Conservation (phyloP, 371 early-diverging fungal species). For the Batkoa obscura region DNA sequence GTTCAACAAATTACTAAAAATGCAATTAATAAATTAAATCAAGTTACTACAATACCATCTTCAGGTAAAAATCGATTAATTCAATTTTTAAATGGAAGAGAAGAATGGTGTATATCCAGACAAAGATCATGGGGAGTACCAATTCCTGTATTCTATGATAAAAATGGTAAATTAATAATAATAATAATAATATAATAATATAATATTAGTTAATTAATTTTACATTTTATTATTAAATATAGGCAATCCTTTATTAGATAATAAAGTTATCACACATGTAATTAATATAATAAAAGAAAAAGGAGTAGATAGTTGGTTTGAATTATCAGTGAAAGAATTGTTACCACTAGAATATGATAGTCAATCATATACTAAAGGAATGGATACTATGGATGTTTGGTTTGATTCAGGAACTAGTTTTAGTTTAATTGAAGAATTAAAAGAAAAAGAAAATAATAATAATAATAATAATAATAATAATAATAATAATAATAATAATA, state of each 20-base stretch:
- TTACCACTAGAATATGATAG: conserved; percentile 38
- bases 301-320: conserved; percentile 70
- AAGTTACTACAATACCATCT: conserved; percentile 38
- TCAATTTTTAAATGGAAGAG: conserved; percentile 40
- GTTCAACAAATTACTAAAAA: conserved; percentile 32
- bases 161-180: not conserved
- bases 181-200: not conserved
- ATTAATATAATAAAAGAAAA: conserved; percentile 29
- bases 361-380: conserved; percentile 34
- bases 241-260: not conserved
- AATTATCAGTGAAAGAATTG: conserved; percentile 39
- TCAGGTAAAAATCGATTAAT: conserved; percentile 32
- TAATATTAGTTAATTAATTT: too few relatives aligned
- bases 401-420: conserved; percentile 87
- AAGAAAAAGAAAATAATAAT: not conserved
- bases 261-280: conserved; percentile 17
- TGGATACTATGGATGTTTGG: conserved; percentile 91
- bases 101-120: conserved; percentile 87
- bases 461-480: too few relatives aligned
- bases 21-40: conserved; percentile 32
- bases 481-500: too few relatives aligned
- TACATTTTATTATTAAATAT: too few relatives aligned
- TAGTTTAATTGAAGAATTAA: conserved; percentile 35
- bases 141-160: conserved; percentile 62
- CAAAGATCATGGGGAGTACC: conserved; percentile 74